phyloP scores from a whole-genome alignment of 2,329 filamentous ascomycete species.

The Neoscytalidium dimidiatum region DNA sequence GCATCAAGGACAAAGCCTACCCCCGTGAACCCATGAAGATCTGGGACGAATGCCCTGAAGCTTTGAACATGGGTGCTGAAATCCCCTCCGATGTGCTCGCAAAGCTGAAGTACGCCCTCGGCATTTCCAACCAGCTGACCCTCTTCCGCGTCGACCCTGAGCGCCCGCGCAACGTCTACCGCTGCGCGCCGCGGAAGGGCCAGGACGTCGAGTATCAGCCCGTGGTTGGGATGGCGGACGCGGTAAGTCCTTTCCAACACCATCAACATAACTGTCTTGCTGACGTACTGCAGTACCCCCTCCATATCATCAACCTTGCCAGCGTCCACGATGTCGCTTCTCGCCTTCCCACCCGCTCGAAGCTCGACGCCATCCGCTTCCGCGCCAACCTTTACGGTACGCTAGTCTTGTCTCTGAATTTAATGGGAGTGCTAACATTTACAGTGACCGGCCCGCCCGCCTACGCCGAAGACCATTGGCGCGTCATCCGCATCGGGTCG shows the following conservation, averaged over 20 bases:
- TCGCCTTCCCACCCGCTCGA: conserved; percentile 56
- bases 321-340: conserved; percentile 64
- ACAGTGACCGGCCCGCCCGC: conserved; percentile 62
- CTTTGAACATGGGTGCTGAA: conserved; percentile 48
- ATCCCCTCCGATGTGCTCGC: conserved; percentile 57
- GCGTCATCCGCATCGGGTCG: conserved; percentile 57
- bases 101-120: conserved; percentile 67
- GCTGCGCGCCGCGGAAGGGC: conserved; percentile 58
- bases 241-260: conserved; percentile 50
- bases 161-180: conserved; percentile 59
- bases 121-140: conserved; percentile 65
- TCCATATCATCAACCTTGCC: conserved; percentile 67
- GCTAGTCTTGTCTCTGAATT: conserved; percentile 23
- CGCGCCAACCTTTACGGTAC: conserved; percentile 71
- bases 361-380: conserved; percentile 65
- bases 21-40: conserved; percentile 62
- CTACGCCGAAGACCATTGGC: conserved; percentile 73
- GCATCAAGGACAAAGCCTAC: conserved; percentile 63
- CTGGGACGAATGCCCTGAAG: conserved; percentile 60
- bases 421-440: not conserved
- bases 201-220: conserved; percentile 65
- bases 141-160: conserved; percentile 68
- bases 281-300: conserved; percentile 54
- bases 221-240: conserved; percentile 69
- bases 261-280: not conserved